phyloP scores from a whole-genome alignment of 1,284 basidiomycete species.

The Pulveroboletus sp. region DNA sequence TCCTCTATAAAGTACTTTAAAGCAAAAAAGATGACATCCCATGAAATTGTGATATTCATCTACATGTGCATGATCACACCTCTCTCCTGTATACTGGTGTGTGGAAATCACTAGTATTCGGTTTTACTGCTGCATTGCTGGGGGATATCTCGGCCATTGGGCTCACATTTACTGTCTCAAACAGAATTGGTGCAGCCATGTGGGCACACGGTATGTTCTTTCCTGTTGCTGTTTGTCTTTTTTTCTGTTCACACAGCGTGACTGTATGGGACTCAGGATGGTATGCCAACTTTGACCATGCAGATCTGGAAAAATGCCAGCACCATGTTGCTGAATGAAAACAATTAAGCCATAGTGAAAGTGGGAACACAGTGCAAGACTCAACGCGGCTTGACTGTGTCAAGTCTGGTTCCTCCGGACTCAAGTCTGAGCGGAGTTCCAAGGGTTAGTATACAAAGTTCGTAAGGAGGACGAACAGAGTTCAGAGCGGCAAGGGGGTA shows the following conservation, averaged over 20 bases:
- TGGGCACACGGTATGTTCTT: conserved; percentile 71
- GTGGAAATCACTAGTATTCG: conserved; percentile 56
- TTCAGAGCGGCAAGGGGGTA: no score
- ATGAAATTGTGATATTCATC: conserved; percentile 70
- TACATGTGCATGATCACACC: conserved; percentile 50
- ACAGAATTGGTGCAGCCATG: conserved; percentile 87
- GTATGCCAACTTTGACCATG: conserved; percentile 13
- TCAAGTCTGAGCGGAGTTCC: no score
- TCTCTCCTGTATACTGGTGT: not conserved
- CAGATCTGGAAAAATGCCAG: conserved; percentile 75
- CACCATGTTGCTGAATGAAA: conserved; percentile 49
- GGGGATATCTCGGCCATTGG: conserved; percentile 79
- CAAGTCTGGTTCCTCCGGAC: no score
- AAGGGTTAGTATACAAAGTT: no score
- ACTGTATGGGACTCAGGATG: not conserved
- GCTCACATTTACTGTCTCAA: conserved; percentile 77
- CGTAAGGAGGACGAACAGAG: no score
- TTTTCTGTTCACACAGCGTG: not conserved
- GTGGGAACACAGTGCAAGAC: not conserved
- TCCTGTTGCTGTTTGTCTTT: not conserved
- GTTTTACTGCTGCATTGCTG: conserved; percentile 73
- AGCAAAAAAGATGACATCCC: conserved; percentile 72
- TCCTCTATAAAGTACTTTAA: conserved; percentile 62
- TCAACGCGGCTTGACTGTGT: conserved; percentile 2
- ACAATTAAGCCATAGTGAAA: not conserved